A percentile compares a stretch with the other conserved stretches of the same genome.
Conservation (phyloP, 148 eudicot genomes). For the Nepenthes gracilis region DNA sequence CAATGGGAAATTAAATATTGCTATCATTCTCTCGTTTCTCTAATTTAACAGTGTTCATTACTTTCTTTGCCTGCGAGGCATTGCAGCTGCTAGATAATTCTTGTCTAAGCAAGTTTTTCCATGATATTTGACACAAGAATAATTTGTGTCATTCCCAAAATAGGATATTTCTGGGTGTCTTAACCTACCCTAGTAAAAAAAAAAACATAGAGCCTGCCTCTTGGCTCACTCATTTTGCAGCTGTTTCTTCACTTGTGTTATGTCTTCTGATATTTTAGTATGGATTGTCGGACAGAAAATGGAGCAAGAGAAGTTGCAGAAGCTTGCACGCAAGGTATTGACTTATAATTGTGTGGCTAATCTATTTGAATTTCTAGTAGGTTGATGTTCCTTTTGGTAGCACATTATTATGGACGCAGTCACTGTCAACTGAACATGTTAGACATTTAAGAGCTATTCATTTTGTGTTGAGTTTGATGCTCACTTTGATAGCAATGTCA, state of each 20-base stretch:
- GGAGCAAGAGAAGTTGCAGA: conserved; percentile 91
- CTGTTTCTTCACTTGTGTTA: neutral
- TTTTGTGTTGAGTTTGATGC: no score
- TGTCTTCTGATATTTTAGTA: neutral
- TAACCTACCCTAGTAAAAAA: no score
- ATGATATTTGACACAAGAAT: no score
- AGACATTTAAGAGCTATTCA: no score
- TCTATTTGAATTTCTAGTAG: neutral
- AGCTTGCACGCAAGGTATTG: conserved; percentile 81
- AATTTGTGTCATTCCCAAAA: no score
- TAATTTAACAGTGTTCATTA: no score
- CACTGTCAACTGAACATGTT: neutral
- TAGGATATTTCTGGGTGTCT: no score
- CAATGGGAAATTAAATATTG: no score
- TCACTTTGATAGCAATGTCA: no score
- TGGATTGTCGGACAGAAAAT: conserved; percentile 39
- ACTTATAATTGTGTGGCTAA: neutral
- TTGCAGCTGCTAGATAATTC: neutral
- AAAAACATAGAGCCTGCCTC: no score
- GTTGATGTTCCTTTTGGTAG: neutral
- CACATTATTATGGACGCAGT: neutral
- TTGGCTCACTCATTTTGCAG: no score
- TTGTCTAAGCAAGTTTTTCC: no score
- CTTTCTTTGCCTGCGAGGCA: neutral
- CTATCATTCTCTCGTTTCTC: neutral